Evolutionary conservation across 305 asterid species (phyloP), one percentile per base, ranked within the genome.

Genomic region (Fraxinus ornus): DNA sequence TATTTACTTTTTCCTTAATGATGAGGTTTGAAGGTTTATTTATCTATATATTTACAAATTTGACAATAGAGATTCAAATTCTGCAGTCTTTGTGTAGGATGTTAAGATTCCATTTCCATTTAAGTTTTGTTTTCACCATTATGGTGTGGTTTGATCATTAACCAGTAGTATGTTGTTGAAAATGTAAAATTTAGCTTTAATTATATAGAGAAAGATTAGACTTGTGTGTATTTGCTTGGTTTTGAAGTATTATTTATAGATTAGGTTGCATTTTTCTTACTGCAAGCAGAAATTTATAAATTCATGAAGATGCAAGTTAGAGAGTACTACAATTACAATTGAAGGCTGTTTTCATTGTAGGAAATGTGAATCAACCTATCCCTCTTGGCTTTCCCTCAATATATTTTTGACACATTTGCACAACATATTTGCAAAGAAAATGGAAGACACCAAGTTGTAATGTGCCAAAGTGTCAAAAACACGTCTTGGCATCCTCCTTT

Each of bases 51-150:
- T 79, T 72, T 76, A 60, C 76, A 76, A 79, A 74, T 66, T 80
- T 80, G 83, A 83, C 77, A 77, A 68, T 68, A 82, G 82, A 83
- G 84, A 39, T 70, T 57, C 13, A 35, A 32, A 41, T 32, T 79
- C 80, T 78, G 85, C 22, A 4, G 39, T 28, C 41, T 79, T 77
- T 76, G 62, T 77, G 62, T 79, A 80, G 88, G 85, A 57, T 68
- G 82, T 73, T 80, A 64, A 30, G 71, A 57, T 30, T 4, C n/a
- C 44, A 10, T 76, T 84, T 8, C 30, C 28, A 17, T 68, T 49
- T 12, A 9, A 82, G 49, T 72, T 81, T 12, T 80, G 55, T 12
- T 24, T 70, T 76, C 44, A 62, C 71, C 71, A 8, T 22, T 21
- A n/a, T 62, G 32, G 28, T 62, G 71, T 22, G 71, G 71, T 62